Evolutionary conservation across 768 basidiomycete genomes (phyloP).

Genomic region (Suillus brevipes): DNA sequence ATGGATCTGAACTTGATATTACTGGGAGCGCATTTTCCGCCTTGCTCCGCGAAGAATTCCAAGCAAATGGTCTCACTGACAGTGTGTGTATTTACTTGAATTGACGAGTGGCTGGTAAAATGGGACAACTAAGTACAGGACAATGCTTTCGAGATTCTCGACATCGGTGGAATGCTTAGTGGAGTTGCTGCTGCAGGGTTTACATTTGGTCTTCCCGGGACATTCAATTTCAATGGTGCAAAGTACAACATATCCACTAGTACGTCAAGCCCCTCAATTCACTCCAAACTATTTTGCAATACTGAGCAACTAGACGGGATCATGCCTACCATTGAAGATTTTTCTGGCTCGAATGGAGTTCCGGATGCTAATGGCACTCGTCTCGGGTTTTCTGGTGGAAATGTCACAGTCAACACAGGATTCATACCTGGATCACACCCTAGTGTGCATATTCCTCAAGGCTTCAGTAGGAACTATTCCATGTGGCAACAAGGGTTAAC

Average conservation of each 20-base stretch:
- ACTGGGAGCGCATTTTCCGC: slow-evolving; percentile 5
- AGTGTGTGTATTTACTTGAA: background rate
- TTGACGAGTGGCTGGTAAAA: background rate
- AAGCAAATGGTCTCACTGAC: background rate
- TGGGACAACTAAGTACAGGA: background rate
- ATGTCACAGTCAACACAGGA: slow-evolving; percentile 1
- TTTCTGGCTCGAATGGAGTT: slow-evolving; percentile 3
- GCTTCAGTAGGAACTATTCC: slow-evolving; percentile 6
- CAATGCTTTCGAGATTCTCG: slow-evolving; percentile 11
- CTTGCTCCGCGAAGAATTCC: slow-evolving; percentile 1
- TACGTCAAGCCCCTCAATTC: background rate
- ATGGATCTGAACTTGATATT: slow-evolving; percentile 13
- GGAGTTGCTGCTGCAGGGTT: slow-evolving; percentile 12
- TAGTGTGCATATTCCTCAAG: background rate
- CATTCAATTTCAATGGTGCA: slow-evolving; percentile 19
- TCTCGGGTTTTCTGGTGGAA: slow-evolving; percentile 8
- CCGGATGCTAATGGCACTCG: slow-evolving; percentile 1
- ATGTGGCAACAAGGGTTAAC: slow-evolving; percentile 10
- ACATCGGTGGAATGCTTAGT: slow-evolving; percentile 10
- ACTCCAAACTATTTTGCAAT: background rate
- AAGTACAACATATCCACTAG: slow-evolving; percentile 17
- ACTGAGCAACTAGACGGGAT: slow-evolving; percentile 4
- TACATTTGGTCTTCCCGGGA: slow-evolving; percentile 10
- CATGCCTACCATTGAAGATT: slow-evolving; percentile 1
- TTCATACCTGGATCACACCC: background rate